Percentiles rank a stretch among this genome's conserved stretches.
Conservation (phyloP, 1,284 basidiomycete species). For the Pseudozyma thailandica region DNA sequence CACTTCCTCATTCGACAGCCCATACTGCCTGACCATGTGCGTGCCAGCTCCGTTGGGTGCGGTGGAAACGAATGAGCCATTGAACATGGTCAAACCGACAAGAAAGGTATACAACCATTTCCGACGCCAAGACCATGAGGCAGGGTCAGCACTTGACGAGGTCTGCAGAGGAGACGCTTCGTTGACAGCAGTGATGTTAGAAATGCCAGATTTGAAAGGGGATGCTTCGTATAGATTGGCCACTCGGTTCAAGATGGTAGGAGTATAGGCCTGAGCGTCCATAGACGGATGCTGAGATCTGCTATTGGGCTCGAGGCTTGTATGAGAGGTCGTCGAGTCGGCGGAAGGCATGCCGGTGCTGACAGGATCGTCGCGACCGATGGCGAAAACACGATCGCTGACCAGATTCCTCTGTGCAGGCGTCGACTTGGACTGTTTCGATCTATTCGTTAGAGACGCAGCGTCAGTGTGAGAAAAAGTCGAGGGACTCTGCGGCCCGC, state of each 20-base stretch:
- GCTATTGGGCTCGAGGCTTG: neutral
- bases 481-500: neutral
- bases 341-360: neutral
- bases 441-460: no score
- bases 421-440: no score
- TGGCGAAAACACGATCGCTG: neutral
- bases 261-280: conserved; percentile 7
- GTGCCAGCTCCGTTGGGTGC: conserved; percentile 33
- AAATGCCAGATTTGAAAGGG: neutral
- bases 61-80: conserved; percentile 43
- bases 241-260: conserved; percentile 2
- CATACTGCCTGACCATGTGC: conserved; percentile 17
- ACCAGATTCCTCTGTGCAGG: neutral
- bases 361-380: neutral
- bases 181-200: neutral
- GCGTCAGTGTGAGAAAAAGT: no score
- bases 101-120: conserved; percentile 36
- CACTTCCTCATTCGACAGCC: conserved; percentile 26
- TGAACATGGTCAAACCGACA: conserved; percentile 44
- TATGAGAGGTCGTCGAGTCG: neutral
- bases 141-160: neutral
- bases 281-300: neutral
- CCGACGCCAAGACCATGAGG: conserved; percentile 15
- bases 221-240: conserved; percentile 6
- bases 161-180: conserved; percentile 10